A percentile compares a stretch with the other conserved stretches of the same genome.
phyloP scores from a whole-genome alignment of 2,329 filamentous ascomycete species.

The Stachybotrys chartarum region DNA sequence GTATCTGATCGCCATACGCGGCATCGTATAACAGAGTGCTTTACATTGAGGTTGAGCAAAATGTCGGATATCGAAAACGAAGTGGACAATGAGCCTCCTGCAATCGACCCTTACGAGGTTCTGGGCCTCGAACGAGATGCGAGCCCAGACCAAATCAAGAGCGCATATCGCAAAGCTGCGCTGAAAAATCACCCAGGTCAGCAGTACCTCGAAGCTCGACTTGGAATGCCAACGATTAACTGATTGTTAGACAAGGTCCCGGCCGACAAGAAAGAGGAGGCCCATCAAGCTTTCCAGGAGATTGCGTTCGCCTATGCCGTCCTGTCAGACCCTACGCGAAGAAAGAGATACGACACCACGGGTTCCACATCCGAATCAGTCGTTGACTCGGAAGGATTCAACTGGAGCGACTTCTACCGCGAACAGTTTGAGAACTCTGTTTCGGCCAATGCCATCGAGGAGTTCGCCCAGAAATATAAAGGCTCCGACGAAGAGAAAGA shows the following conservation, averaged over 20 bases:
- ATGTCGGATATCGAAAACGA: constrained; percentile 48
- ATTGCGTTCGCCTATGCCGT: constrained; percentile 93
- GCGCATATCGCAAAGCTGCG: constrained; percentile 84
- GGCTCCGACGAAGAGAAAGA: constrained; percentile 75
- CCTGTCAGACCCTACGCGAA: constrained; percentile 73
- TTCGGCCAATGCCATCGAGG: constrained; percentile 64
- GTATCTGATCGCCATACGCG: too few species aligned
- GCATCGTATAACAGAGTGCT: too few species aligned
- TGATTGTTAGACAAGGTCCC: constrained; percentile 63
- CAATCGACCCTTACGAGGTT: constrained; percentile 71
- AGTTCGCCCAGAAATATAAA: constrained; percentile 74
- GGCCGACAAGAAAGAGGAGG: constrained; percentile 58
- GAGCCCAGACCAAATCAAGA: constrained; percentile 74
- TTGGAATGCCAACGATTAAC: constrained; percentile 2
- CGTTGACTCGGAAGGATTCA: constrained; percentile 71
- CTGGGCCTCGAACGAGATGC: constrained; percentile 66
- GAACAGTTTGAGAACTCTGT: constrained; percentile 75
- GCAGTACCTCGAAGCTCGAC: constrained; percentile 6
- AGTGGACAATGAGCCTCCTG: constrained; percentile 50
- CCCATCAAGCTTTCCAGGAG: constrained; percentile 77
- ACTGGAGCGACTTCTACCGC: constrained; percentile 86
- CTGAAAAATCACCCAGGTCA: constrained; percentile 80
- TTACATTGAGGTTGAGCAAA: background rate
- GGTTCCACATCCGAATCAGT: constrained; percentile 83
- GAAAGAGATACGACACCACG: constrained; percentile 81